Evolutionary conservation across 129 eudicot genomes (phyloP), one percentile per base, ranked within the genome.

Genomic region (Tanacetum coccineum): DNA sequence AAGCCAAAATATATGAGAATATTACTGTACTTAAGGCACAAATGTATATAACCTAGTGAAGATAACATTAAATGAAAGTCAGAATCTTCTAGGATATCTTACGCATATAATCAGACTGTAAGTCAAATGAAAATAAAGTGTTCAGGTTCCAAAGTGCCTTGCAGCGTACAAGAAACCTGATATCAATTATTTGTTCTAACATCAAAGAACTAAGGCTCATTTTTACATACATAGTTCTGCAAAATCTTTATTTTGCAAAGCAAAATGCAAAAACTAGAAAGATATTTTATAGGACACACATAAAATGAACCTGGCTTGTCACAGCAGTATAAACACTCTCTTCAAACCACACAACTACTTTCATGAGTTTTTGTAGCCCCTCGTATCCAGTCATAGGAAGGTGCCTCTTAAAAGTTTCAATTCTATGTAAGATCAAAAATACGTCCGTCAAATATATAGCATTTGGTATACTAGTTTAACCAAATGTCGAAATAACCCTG

Each of bases 81-180:
- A 76, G 59, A 84, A 87, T 78, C 83, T 87, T 85, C 71, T 81
- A 58, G 64, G 95, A 90, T 76, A 90, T 90, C 71, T 81, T 84
- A 62, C 91, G 75, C 64, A 90, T 45, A 77, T 90, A 90, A 81
- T 87, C 95, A 56, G 79, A 58, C 96, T 91, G 89, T 74, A 81
- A 67, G 54, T 71, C 17, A 66, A 49, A 22, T 44, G 8, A 64
- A 44, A 11, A n/a, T 51, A 36, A 48, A 14, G 14, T 56, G 3
- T 46, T 36, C 10, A 17, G n/a, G 45, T 54, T 54, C 25, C 42
- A 36, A 36, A 36, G 42, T 36, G 42, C 6, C 42, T 36, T 36
- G 42, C 42, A 6, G 6, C 42, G 42, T 36, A 36, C 42, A 6
- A 30, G 39, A 54, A 44, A 53, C 48, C 25, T 73, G 39, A 59